phyloP scores from a whole-genome alignment of 345 rosid species.

The Passiflora organensis region DNA sequence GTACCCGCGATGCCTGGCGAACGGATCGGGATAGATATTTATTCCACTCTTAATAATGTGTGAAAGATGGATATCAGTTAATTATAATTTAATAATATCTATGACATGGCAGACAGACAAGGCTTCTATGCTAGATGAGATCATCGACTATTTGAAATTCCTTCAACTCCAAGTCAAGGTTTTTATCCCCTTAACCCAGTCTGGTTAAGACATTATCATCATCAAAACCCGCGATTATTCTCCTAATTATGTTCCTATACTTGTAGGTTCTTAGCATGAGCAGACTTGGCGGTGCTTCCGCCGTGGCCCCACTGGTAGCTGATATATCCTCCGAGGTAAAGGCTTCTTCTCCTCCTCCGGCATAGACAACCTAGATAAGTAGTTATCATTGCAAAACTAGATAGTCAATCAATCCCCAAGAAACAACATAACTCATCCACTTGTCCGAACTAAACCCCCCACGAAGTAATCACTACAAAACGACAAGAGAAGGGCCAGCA shows the following conservation, averaged over 20 bases:
- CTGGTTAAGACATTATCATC: no score
- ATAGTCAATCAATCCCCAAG: no score
- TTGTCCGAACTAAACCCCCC: not conserved
- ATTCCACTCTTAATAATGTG: not conserved
- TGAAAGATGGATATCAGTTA: not conserved
- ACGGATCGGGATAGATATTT: not conserved
- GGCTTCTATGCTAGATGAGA: constrained; percentile 99
- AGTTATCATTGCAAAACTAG: no score
- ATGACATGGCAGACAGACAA: constrained; percentile 85
- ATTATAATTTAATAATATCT: not conserved
- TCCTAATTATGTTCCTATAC: not conserved
- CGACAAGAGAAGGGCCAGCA: constrained; percentile 60
- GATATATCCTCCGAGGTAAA: constrained; percentile 74
- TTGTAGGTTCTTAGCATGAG: constrained; percentile 92
- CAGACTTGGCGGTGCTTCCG: constrained; percentile 81
- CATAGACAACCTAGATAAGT: no score
- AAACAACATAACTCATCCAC: no score
- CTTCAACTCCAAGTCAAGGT: constrained; percentile 99
- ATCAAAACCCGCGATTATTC: not conserved
- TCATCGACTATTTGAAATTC: constrained; percentile 95
- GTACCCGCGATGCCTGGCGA: no score
- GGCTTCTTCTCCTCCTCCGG: no score
- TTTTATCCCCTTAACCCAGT: not conserved
- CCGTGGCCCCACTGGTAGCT: constrained; percentile 83
- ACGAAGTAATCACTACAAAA: constrained; percentile 28